Evolutionary conservation across 2,329 filamentous ascomycete species (phyloP).

Genomic region (Canariomyces notabilis): DNA sequence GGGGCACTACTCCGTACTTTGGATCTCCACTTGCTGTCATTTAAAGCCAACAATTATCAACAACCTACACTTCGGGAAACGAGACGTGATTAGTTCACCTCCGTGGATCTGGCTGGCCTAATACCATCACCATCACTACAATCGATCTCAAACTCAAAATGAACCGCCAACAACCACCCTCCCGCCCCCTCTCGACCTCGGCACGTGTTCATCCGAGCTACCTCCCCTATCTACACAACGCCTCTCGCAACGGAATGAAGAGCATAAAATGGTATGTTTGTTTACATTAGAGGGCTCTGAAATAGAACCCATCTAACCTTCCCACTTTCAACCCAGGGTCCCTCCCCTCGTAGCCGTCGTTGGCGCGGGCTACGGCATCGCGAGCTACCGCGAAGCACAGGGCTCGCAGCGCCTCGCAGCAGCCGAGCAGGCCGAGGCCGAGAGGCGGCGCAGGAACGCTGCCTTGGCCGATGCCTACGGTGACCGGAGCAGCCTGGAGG

Average conservation of each 20-base stretch:
- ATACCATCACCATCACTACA: conserved; percentile 3
- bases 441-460: conserved; percentile 17
- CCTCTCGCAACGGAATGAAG: conserved; percentile 13
- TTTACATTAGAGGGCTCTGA: too few relatives aligned
- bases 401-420: conserved; percentile 10
- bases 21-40: too few relatives aligned
- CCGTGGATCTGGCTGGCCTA: too few relatives aligned
- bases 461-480: conserved; percentile 31
- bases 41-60: too few relatives aligned
- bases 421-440: conserved; percentile 18
- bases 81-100: too few relatives aligned
- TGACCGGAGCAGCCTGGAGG: conserved; percentile 28
- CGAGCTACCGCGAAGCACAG: conserved; percentile 22
- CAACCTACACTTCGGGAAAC: too few relatives aligned
- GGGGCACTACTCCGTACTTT: too few relatives aligned
- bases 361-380: conserved; percentile 25
- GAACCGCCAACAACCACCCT: conserved; percentile 11
- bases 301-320: too few relatives aligned
- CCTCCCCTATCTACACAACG: conserved; percentile 29
- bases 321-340: conserved; percentile 18
- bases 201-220: conserved; percentile 31
- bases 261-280: conserved; percentile 25
- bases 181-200: conserved; percentile 22
- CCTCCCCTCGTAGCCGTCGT: conserved; percentile 24
- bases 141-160: conserved; percentile 4